Evolutionary conservation across 73 alveolate species (phyloP).

Genomic region (Paraurostyla sp.): DNA sequence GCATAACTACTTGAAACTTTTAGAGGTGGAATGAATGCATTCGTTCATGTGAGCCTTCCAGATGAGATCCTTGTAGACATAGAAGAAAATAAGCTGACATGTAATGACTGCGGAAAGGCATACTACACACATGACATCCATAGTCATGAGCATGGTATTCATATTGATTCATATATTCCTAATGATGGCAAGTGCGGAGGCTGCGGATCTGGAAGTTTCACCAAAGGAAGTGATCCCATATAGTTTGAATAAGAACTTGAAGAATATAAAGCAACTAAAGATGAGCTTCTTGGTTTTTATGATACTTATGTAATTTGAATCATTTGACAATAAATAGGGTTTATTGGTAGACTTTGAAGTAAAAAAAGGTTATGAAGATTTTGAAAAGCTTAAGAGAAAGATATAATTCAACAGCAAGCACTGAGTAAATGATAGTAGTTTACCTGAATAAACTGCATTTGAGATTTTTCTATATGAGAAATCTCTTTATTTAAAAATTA

Average conservation of each 20-base stretch:
- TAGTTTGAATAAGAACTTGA: constrained; percentile 48
- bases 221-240: constrained; percentile 60
- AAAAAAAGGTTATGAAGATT: constrained; percentile 68
- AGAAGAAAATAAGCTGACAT: constrained; percentile 54
- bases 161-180: constrained; percentile 30
- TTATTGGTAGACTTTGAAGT: constrained; percentile 67
- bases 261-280: constrained; percentile 42
- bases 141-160: constrained; percentile 47
- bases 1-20: constrained; percentile 70
- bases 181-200: constrained; percentile 66
- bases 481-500: too few species aligned
- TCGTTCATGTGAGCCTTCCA: constrained; percentile 68
- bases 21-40: constrained; percentile 76
- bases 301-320: neutral
- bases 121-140: constrained; percentile 60
- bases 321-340: constrained; percentile 8
- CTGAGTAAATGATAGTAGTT: constrained; percentile 12
- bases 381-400: constrained; percentile 65
- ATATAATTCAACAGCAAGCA: constrained; percentile 59
- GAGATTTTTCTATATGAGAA: too few species aligned
- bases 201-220: constrained; percentile 64
- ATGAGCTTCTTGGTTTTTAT: constrained; percentile 61
- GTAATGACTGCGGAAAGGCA: constrained; percentile 64
- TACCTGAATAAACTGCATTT: neutral
- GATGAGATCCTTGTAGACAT: constrained; percentile 62